phyloP scores from a whole-genome alignment of 331 rosid species.

The Spiraea crenata region DNA sequence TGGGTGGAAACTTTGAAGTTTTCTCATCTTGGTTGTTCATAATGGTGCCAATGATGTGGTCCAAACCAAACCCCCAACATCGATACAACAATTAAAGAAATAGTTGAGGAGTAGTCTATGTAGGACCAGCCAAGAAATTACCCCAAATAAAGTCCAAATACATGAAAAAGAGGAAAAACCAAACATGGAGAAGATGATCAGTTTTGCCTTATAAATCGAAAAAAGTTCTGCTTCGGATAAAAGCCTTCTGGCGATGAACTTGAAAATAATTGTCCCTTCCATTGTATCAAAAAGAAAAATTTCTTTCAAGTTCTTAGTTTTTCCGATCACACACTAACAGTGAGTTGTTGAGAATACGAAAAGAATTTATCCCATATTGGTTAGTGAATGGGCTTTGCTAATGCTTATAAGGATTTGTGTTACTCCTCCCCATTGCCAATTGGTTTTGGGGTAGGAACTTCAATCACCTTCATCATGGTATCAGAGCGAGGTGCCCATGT shows the following conservation, averaged over 20 bases:
- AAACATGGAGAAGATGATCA: background rate
- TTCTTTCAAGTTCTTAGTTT: background rate
- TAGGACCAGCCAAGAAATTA: conserved; percentile 31
- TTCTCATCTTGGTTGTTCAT: conserved; percentile 3
- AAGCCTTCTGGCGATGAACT: background rate
- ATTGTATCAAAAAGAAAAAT: background rate
- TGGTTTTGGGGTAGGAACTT: too few relatives aligned
- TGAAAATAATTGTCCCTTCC: background rate
- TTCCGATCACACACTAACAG: too few relatives aligned
- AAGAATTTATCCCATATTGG: too few relatives aligned
- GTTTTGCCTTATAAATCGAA: background rate
- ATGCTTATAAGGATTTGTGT: too few relatives aligned
- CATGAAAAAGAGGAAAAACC: background rate
- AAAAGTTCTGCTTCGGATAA: background rate
- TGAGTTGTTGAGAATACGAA: too few relatives aligned
- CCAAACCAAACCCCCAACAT: conserved; percentile 35
- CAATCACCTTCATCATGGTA: too few relatives aligned
- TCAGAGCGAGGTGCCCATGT: too few relatives aligned
- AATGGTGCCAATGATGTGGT: conserved; percentile 29
- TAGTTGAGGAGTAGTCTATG: conserved; percentile 9
- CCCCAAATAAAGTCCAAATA: background rate
- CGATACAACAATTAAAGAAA: conserved; percentile 18
- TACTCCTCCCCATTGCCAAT: too few relatives aligned
- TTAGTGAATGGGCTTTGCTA: too few relatives aligned
- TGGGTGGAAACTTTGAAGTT: background rate